Evolutionary conservation across 2,329 filamentous ascomycete genomes (phyloP), one percentile per base, ranked within the genome.

Genomic region (Aspergillus hiratsukae): DNA sequence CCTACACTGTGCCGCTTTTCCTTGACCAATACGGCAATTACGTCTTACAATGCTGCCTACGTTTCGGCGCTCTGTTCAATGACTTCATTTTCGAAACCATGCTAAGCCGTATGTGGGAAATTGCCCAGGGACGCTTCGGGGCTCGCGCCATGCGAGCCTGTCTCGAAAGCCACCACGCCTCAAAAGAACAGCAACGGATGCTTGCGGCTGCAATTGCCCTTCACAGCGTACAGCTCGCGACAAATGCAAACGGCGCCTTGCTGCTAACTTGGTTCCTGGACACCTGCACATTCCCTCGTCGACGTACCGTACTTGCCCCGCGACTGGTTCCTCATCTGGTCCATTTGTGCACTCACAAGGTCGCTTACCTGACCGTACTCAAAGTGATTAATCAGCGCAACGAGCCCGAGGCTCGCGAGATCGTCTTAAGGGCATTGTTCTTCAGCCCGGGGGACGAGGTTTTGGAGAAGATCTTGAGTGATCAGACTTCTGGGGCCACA

Each of bases 361-460:
- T 99, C 55, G 94, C 94, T 0, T 97, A 97, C 69, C 81, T 97
- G 59, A 99, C 94, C 0, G 93, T 99, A 1, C 81, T 99, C 56
- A 99, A 99, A 79, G 91, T 97, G 51, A 96, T 99, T 75, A 99
- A 99, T 72, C 94, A 99, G 75, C 91, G 96, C 70, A 90, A 92
- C 35, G 94, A 99, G 76, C 83, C 90, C 0, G 93, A 97, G 59
- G 94, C 94, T 3, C 86, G 94, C 11, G 93, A 99, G 68, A 89
- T 85, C 49, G 90, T 99, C 41, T 80, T 97, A 43, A 88, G 91
- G 71, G 92, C 93, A 2, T 79, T 99, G 35, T 97, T 99, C 82
- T 96, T 96, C 75, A 91, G 90, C 8, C 83, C 86, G 2, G 90
- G 93, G 59, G 90, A 97, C 66, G 87, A 92, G 64, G 86, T 90